phyloP scores from a whole-genome alignment of 2,329 filamentous ascomycete species.

The Fusarium succisae region DNA sequence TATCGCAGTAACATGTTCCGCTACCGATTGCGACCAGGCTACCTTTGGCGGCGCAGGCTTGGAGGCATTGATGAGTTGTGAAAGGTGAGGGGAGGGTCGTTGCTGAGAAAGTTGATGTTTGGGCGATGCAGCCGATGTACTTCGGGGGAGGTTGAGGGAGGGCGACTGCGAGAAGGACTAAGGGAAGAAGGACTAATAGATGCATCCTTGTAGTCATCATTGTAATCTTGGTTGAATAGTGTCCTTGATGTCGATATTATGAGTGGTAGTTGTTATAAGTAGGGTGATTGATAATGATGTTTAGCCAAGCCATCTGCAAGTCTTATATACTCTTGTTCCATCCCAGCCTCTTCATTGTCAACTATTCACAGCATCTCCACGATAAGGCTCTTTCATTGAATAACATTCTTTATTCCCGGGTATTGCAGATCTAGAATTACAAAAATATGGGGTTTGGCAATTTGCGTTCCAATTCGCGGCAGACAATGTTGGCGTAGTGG shows the following conservation, averaged over 20 bases:
- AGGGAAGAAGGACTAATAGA: slow-evolving; percentile 16
- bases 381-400: not conserved
- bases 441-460: not conserved
- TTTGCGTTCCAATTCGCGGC: slow-evolving; percentile 19
- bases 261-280: not conserved
- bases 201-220: slow-evolving; percentile 5
- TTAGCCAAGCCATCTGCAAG: not conserved
- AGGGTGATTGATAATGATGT: not conserved
- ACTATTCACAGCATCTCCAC: not conserved
- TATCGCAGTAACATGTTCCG: slow-evolving; percentile 38
- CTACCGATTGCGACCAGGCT: slow-evolving; percentile 38
- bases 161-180: slow-evolving; percentile 37
- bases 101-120: slow-evolving; percentile 27
- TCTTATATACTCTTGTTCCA: slow-evolving; percentile 7
- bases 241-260: not conserved
- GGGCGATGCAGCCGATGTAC: slow-evolving; percentile 45
- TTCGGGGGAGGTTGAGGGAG: slow-evolving; percentile 25
- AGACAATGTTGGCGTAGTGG: slow-evolving; percentile 6
- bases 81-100: slow-evolving; percentile 23
- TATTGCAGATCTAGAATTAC: not conserved
- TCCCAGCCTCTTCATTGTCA: not conserved
- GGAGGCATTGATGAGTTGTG: slow-evolving; percentile 13
- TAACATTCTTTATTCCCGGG: not conserved
- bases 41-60: slow-evolving; percentile 17
- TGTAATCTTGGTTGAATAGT: not conserved